A percentile compares a stretch with the other conserved stretches of the same genome.
phyloP scores from a whole-genome alignment of 805 yeast species.

The Danielozyma ontarioensis region DNA sequence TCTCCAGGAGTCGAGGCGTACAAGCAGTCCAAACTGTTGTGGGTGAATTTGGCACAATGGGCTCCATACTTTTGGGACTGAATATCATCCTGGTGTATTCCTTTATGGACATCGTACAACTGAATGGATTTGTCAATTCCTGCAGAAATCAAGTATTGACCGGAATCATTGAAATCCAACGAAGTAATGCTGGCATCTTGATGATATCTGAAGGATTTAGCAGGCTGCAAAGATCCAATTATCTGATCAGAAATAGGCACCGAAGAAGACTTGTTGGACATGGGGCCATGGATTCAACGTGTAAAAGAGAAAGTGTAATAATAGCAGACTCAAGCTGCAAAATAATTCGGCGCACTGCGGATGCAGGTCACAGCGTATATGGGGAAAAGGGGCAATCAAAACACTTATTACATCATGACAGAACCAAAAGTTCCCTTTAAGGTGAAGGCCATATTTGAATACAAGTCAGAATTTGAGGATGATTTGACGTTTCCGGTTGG shows the following conservation, averaged over 20 bases:
- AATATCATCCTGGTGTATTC: slow-evolving; percentile 62
- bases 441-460: slow-evolving; percentile 65
- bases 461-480: slow-evolving; percentile 62
- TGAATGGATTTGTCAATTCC: slow-evolving; percentile 82
- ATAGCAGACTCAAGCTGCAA: no score
- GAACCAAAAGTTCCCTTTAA: slow-evolving; percentile 47
- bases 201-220: slow-evolving; percentile 48
- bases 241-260: slow-evolving; percentile 19
- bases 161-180: slow-evolving; percentile 77
- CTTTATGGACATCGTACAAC: slow-evolving; percentile 69
- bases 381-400: neutral
- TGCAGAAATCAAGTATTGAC: slow-evolving; percentile 68
- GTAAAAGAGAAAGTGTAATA: neutral
- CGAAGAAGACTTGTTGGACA: slow-evolving; percentile 17
- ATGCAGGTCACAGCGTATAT: neutral
- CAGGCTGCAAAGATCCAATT: slow-evolving; percentile 24
- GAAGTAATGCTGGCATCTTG: slow-evolving; percentile 58
- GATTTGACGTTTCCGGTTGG: slow-evolving; percentile 71
- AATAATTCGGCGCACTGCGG: neutral
- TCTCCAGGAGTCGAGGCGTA: slow-evolving; percentile 66
- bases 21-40: slow-evolving; percentile 62
- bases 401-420: slow-evolving; percentile 9
- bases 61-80: slow-evolving; percentile 90
- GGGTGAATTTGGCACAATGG: slow-evolving; percentile 80
- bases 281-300: slow-evolving; percentile 2